Base-by-base conservation (phyloP, 306 rosid genomes). In the Begonia fuchsioides region DNA sequence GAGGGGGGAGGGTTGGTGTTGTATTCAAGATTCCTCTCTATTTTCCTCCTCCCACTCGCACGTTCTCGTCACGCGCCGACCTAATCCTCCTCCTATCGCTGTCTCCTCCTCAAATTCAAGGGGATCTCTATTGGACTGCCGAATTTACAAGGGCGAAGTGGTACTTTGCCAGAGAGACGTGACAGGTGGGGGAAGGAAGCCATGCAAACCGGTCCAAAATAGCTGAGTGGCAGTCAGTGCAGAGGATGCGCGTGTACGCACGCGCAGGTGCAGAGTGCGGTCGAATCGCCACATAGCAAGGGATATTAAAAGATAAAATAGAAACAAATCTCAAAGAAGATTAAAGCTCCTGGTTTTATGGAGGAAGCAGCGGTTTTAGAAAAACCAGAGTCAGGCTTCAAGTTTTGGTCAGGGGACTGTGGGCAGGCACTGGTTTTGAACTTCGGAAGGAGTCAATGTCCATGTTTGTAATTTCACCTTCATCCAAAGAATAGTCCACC, bases 261-360 rank as follows among this genome's bases (percentile, higher is more conserved):
- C 93, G 78, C 11, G 9, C 3, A 43, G 49, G 53, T 68, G 72
- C 69, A 80, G 80, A 44, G 63, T 63, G 73, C 66, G 83, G 68
- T 76, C 97, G 95, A 70, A 74, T 78, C 85, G 93, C 97, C 97
- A 81, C 97, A 82, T 81, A 68, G 54, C 67, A 39, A 49, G 60
- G 68, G 53, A n/a, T 50, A 10, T n/a, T n/a, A n/a, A n/a, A n/a
- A n/a, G n/a, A n/a, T n/a, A n/a, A n/a, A n/a, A n/a, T 11, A 10
- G 5, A n/a, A n/a, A n/a, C n/a, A n/a, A n/a, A n/a, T n/a, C n/a
- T n/a, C n/a, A n/a, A n/a, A n/a, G 10, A 39, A 38, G 19, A 12
- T 10, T 55, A 32, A 35, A 48, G 66, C 83, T 88, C 96, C 96
- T 65, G 83, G 90, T 88, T 83, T 88, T 78, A 79, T 78, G 82